Evolutionary conservation across 2,329 filamentous ascomycete genomes (phyloP).

Genomic region (Xylaria multiplex): DNA sequence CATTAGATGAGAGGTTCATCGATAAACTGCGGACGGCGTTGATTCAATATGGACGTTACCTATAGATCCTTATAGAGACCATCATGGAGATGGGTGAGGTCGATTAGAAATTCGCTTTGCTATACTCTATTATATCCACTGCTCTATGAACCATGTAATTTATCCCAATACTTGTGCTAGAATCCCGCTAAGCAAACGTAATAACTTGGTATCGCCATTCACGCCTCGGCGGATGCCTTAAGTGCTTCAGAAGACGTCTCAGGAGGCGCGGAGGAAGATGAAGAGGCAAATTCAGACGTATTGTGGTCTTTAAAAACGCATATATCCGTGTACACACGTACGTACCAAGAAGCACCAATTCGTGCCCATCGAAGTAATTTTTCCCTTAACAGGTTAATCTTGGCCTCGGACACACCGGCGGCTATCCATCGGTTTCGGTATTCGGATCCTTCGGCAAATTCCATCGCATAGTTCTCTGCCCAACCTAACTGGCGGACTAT

Average conservation of each 20-base stretch:
- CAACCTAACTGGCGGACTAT: background rate
- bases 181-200: background rate
- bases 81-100: background rate
- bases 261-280: no score
- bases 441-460: background rate
- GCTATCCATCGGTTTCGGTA: background rate
- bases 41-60: background rate
- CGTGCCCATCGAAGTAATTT: background rate
- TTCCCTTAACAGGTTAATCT: background rate
- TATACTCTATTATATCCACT: background rate
- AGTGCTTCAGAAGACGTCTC: no score
- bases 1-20: background rate
- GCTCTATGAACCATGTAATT: background rate
- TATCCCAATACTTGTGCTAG: background rate
- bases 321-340: conserved; percentile 3
- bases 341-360: background rate
- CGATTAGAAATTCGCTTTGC: background rate
- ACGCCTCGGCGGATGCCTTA: no score
- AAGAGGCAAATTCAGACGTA: no score
- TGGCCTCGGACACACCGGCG: background rate
- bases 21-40: background rate
- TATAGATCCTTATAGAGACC: background rate
- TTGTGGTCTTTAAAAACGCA: background rate
- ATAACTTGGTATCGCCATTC: no score
- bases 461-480: background rate